Percentiles rank a stretch among this genome's conserved stretches.
Conservation (phyloP, 768 basidiomycete species). For the Russula ochroleuca region DNA sequence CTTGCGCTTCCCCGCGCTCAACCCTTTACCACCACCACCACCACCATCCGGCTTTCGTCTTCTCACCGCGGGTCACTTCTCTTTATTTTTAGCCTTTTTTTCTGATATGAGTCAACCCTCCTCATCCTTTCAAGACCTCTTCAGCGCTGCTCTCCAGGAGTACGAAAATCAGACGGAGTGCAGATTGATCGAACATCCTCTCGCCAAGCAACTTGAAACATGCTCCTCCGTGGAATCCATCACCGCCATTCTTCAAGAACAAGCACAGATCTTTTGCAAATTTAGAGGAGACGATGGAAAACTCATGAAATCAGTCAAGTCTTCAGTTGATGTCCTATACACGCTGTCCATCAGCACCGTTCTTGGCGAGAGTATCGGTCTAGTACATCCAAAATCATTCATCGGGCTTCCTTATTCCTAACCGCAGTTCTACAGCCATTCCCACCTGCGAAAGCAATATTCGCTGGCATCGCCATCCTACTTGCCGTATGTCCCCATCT, state of each 20-base stretch:
- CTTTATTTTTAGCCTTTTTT: too few relatives aligned
- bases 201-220: neutral
- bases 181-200: neutral
- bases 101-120: too few relatives aligned
- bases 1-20: too few relatives aligned
- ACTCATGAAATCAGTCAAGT: neutral
- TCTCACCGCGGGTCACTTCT: too few relatives aligned
- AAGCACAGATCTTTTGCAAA: neutral
- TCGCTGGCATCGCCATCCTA: neutral
- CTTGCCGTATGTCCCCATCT: neutral
- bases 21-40: too few relatives aligned
- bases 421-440: neutral
- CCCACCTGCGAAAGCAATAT: neutral
- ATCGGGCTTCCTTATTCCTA: neutral
- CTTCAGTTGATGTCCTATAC: neutral
- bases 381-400: neutral
- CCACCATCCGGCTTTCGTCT: too few relatives aligned
- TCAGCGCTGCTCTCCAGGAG: neutral
- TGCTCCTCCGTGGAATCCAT: neutral
- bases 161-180: neutral
- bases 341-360: neutral
- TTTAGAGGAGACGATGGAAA: neutral
- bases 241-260: neutral
- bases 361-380: neutral
- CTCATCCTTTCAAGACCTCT: neutral